Evolutionary conservation across 306 rosid species (phyloP).

Genomic region (Prunus dulcis): DNA sequence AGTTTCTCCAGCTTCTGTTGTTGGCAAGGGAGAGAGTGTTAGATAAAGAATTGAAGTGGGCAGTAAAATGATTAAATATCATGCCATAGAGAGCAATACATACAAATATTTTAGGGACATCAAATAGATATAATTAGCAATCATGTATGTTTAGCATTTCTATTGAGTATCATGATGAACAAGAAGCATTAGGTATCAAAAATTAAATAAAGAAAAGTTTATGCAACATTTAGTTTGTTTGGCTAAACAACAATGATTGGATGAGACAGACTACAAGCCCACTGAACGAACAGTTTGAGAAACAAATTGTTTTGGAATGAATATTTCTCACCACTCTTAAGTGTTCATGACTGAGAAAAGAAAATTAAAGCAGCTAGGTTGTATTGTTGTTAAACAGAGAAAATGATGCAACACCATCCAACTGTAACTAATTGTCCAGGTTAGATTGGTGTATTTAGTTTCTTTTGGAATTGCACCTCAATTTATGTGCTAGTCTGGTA

Average conservation of each 20-base stretch:
- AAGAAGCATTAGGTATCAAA: not conserved
- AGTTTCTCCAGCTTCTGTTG: constrained; percentile 93
- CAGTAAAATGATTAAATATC: constrained; percentile 3
- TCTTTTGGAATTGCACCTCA: not conserved
- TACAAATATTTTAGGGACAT: not conserved
- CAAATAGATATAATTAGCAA: not conserved
- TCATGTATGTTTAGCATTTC: not conserved
- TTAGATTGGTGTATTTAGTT: not conserved
- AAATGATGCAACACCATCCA: not conserved
- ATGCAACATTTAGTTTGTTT: not conserved
- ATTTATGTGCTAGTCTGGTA: not conserved
- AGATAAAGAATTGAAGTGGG: constrained; percentile 18
- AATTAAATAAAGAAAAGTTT: not conserved
- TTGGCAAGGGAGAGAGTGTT: constrained; percentile 25
- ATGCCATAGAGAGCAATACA: constrained; percentile 9
- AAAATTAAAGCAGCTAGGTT: not conserved
- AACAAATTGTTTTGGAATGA: not conserved
- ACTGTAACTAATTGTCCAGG: not conserved
- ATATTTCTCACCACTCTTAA: not conserved
- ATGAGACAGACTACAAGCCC: not conserved
- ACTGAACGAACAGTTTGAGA: not conserved
- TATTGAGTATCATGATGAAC: not conserved
- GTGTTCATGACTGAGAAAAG: not conserved
- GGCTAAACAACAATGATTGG: not conserved
- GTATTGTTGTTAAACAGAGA: not conserved